phyloP scores from a whole-genome alignment of 805 yeast genomes.

The Pichia cephalocereana region DNA sequence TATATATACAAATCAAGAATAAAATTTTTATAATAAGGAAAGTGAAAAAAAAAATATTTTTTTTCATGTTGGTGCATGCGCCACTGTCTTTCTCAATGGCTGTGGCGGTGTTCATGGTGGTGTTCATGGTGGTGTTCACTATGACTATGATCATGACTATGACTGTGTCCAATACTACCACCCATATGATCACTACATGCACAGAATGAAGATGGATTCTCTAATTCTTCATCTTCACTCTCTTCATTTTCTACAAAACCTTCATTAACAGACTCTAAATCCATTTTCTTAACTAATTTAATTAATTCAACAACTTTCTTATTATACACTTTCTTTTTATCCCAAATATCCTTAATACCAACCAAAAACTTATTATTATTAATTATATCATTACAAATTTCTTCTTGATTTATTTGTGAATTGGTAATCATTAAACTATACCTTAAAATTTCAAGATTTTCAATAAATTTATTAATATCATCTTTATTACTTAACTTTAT shows the following conservation, averaged over 20 bases:
- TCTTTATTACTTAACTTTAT: neutral
- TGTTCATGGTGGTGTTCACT: neutral
- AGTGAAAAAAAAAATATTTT: neutral
- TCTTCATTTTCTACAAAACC: neutral
- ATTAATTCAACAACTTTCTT: neutral
- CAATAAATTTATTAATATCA: neutral
- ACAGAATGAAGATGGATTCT: neutral
- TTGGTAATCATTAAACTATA: neutral
- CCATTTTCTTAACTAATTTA: neutral
- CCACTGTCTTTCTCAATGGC: neutral
- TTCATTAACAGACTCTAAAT: neutral
- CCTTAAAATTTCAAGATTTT: neutral
- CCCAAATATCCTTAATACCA: neutral
- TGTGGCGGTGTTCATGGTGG: neutral
- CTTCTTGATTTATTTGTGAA: neutral
- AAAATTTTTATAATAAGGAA: too few relatives aligned
- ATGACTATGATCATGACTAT: neutral
- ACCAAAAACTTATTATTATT: neutral
- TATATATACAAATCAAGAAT: too few relatives aligned
- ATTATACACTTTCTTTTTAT: neutral
- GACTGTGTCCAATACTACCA: neutral
- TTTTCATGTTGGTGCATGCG: neutral
- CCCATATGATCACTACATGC: neutral
- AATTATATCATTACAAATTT: neutral
- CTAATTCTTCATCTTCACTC: neutral